Evolutionary conservation across 495 filamentous ascomycete genomes (phyloP).

Genomic region (Lasiosphaeria miniovina): DNA sequence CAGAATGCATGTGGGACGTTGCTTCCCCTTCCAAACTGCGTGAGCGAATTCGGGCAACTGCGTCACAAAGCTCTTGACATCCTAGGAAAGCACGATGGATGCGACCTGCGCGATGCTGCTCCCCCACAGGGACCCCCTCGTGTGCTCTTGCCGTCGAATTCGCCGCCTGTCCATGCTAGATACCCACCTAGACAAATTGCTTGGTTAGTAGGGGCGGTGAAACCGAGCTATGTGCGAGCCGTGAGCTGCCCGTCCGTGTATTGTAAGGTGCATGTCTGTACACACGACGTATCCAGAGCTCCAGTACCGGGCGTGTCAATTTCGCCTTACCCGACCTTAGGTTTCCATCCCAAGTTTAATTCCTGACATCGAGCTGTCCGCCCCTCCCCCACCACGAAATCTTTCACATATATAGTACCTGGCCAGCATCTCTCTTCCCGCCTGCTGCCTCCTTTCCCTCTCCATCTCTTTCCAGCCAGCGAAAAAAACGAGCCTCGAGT

Average conservation of each 20-base stretch:
- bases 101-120: background rate
- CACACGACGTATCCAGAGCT: no score
- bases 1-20: background rate
- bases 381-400: background rate
- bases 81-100: no score
- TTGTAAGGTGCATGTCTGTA: background rate
- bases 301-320: background rate
- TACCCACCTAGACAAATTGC: background rate
- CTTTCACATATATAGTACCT: background rate
- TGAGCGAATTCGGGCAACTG: background rate
- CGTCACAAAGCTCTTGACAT: no score
- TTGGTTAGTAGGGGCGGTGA: background rate
- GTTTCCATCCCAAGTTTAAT: background rate
- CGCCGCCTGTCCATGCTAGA: background rate
- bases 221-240: background rate
- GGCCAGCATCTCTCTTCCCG: background rate
- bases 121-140: background rate
- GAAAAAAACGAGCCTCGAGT: constrained; percentile 5
- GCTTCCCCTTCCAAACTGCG: background rate
- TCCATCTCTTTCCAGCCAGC: constrained; percentile 5
- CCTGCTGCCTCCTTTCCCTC: background rate
- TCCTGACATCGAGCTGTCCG: no score
- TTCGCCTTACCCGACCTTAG: background rate
- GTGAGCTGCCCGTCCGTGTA: no score
- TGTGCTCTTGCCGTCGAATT: constrained; percentile 1